phyloP scores from a whole-genome alignment of 2,329 filamentous ascomycete species.

The Grosmannia huntii region DNA sequence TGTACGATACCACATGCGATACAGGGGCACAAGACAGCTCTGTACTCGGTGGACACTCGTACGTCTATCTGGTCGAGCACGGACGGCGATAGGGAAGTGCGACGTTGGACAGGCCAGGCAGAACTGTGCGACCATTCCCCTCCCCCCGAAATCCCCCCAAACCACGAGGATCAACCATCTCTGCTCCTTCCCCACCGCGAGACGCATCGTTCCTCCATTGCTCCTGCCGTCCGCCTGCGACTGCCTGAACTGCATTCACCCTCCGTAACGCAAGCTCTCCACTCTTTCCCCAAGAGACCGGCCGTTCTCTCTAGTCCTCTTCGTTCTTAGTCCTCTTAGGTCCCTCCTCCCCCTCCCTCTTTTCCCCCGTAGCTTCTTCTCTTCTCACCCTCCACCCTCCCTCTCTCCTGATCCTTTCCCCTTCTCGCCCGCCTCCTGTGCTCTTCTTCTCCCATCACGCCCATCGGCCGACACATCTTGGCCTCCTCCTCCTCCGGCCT shows the following conservation, averaged over 20 bases:
- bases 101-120: neutral
- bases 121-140: neutral
- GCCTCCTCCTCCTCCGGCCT: neutral
- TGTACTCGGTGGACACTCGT: neutral
- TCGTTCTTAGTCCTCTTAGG: neutral
- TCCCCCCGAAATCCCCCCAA: no score
- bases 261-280: neutral
- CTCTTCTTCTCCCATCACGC: neutral
- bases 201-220: neutral
- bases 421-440: neutral
- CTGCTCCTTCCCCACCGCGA: neutral
- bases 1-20: neutral
- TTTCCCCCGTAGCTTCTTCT: neutral
- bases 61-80: neutral
- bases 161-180: neutral
- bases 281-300: neutral
- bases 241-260: neutral
- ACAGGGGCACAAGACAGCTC: neutral
- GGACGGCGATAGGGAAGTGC: neutral
- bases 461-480: neutral
- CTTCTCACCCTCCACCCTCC: neutral
- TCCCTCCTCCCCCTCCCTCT: neutral
- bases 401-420: neutral
- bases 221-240: neutral
- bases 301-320: no score